phyloP scores from a whole-genome alignment of 2,329 filamentous ascomycete species.

The Hypoxylon sp. region DNA sequence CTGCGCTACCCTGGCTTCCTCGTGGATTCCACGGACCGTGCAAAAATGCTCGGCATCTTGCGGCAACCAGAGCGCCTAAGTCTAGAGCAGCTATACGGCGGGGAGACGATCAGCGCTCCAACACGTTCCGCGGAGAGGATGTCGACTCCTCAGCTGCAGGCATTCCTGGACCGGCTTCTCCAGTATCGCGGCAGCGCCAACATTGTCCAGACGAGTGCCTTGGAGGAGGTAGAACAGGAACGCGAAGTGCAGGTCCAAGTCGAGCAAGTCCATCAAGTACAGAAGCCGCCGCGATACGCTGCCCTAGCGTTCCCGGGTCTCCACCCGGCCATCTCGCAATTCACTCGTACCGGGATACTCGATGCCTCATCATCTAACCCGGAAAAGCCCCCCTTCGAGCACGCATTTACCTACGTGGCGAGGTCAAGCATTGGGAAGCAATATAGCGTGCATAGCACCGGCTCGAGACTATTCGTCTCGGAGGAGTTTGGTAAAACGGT shows the following conservation, averaged over 20 bases:
- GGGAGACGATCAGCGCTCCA: slow-evolving; percentile 9
- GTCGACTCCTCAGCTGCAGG: slow-evolving; percentile 37
- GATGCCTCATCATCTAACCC: slow-evolving; percentile 6
- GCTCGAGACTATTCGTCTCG: slow-evolving; percentile 56
- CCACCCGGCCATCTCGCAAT: slow-evolving; percentile 60
- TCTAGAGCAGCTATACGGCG: slow-evolving; percentile 68
- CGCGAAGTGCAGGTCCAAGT: slow-evolving; percentile 71
- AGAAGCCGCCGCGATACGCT: slow-evolving; percentile 59
- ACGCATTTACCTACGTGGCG: slow-evolving; percentile 60
- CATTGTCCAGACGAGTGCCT: slow-evolving; percentile 60
- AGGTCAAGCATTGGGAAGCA: slow-evolving; percentile 53
- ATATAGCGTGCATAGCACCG: slow-evolving; percentile 48
- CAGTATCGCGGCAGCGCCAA: slow-evolving; percentile 35
- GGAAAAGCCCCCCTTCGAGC: slow-evolving; percentile 55
- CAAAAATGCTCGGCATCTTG: slow-evolving; percentile 55
- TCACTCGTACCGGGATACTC: slow-evolving; percentile 61
- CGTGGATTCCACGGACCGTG: slow-evolving; percentile 49
- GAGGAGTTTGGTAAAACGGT: slow-evolving; percentile 64
- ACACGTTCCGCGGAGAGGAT: slow-evolving; percentile 45
- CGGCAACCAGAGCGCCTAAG: slow-evolving; percentile 68
- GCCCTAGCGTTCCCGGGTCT: slow-evolving; percentile 61
- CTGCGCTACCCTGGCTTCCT: slow-evolving; percentile 59
- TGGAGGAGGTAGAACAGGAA: slow-evolving; percentile 73
- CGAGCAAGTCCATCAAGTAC: slow-evolving; percentile 67
- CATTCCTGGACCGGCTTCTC: slow-evolving; percentile 52